These are phyloP conservation scores for Colletotrichum cuscutae DNA, from an alignment of 2,329 filamentous ascomycete species.

Conservation along the genomic window DNA sequence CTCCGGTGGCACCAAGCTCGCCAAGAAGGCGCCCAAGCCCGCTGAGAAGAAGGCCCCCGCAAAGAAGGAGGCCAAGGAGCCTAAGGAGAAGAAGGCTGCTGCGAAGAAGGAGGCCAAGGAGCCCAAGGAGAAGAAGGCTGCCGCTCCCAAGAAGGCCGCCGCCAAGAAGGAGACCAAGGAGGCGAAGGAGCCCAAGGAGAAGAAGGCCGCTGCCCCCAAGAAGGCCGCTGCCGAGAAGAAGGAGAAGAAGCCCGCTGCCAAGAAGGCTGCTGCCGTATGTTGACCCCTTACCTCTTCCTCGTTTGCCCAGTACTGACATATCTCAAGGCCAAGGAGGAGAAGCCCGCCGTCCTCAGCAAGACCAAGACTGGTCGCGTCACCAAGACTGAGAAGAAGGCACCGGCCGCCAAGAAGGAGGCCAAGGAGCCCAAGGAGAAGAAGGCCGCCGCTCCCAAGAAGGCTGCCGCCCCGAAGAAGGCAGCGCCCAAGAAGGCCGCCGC, in stretches of 20 bases:
- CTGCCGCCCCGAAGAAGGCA: constrained; percentile 56
- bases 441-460: constrained; percentile 57
- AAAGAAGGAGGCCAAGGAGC: constrained; percentile 45
- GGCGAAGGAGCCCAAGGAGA: constrained; percentile 40
- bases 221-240: constrained; percentile 44
- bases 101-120: constrained; percentile 44
- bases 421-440: constrained; percentile 59
- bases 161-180: constrained; percentile 52
- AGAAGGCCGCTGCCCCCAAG: constrained; percentile 42
- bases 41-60: constrained; percentile 59
- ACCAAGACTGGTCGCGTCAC: constrained; percentile 88
- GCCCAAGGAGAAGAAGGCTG: constrained; percentile 58
- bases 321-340: constrained; percentile 68
- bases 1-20: constrained; percentile 92
- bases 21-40: constrained; percentile 88
- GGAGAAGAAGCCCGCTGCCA: constrained; percentile 55
- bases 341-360: constrained; percentile 77
- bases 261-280: constrained; percentile 52
- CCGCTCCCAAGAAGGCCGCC: constrained; percentile 57
- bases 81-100: constrained; percentile 46
- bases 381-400: constrained; percentile 69
- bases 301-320: not conserved
- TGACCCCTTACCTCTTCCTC: not conserved
- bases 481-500: constrained; percentile 52
- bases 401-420: constrained; percentile 55